phyloP scores from a whole-genome alignment of 805 yeast species.

The Alloascoidea hylecoeti region DNA sequence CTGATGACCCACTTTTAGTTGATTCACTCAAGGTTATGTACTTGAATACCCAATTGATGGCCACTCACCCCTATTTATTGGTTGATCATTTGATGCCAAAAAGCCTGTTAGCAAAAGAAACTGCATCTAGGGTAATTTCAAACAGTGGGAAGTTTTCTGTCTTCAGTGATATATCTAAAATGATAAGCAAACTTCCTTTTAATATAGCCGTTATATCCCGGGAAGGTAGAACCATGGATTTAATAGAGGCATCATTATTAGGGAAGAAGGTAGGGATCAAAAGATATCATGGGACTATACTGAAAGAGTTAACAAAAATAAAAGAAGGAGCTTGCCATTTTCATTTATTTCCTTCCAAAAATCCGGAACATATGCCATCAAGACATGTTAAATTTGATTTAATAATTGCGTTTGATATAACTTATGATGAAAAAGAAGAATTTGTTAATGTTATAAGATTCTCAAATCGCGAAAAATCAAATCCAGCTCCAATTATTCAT shows the following conservation, averaged over 20 bases:
- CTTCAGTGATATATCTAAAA: slow-evolving; percentile 44
- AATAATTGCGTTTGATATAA: slow-evolving; percentile 48
- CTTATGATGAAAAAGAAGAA: slow-evolving; percentile 28
- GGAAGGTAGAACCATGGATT: slow-evolving; percentile 55
- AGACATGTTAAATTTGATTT: slow-evolving; percentile 30
- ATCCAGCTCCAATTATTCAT: slow-evolving; percentile 42
- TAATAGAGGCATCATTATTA: slow-evolving; percentile 64
- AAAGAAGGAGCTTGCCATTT: slow-evolving; percentile 18
- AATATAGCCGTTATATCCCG: slow-evolving; percentile 60
- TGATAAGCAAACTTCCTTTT: slow-evolving; percentile 28
- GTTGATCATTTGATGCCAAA: slow-evolving; percentile 82
- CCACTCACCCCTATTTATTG: slow-evolving; percentile 80
- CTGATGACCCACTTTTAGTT: slow-evolving; percentile 41
- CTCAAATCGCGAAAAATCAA: slow-evolving; percentile 8
- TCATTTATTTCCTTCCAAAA: slow-evolving; percentile 30
- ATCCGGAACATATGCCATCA: slow-evolving; percentile 3
- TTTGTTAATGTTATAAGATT: slow-evolving; percentile 19
- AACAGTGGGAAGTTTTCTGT: slow-evolving; percentile 78
- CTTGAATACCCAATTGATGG: slow-evolving; percentile 61
- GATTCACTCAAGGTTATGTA: slow-evolving; percentile 68
- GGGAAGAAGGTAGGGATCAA: slow-evolving; percentile 56
- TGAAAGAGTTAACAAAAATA: slow-evolving; percentile 33
- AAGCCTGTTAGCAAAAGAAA: slow-evolving; percentile 54
- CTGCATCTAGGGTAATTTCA: slow-evolving; percentile 54
- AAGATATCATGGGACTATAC: slow-evolving; percentile 51